A percentile compares a stretch with the other conserved stretches of the same genome.
Evolutionary conservation across 306 rosid genomes (phyloP).

Genomic region (Lathyrus tuberosus): DNA sequence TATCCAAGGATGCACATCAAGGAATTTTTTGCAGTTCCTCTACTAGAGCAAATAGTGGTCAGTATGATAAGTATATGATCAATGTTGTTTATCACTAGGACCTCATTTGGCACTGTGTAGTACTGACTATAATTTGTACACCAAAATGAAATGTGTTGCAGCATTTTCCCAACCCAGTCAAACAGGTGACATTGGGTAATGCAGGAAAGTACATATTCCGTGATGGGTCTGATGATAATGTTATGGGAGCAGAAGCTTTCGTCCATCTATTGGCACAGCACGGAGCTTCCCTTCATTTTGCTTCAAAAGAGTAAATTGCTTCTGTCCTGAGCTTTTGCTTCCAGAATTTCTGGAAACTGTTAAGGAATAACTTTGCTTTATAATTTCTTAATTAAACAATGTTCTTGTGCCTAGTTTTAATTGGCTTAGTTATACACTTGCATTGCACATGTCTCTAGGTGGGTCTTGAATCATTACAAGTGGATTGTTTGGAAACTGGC

Average conservation of each 20-base stretch:
- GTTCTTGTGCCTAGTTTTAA: conserved; percentile 13
- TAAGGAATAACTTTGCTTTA: conserved; percentile 24
- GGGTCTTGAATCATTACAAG: conserved; percentile 89
- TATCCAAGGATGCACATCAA: conserved; percentile 58
- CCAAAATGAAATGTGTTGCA: conserved; percentile 53
- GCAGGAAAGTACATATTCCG: conserved; percentile 63
- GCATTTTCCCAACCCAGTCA: conserved; percentile 43
- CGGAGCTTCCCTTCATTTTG: conserved; percentile 70
- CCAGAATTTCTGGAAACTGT: conserved; percentile 4
- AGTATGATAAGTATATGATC: conserved; percentile 35
- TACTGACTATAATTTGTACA: conserved; percentile 40
- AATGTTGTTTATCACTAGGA: conserved; percentile 30
- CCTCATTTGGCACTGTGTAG: conserved; percentile 23
- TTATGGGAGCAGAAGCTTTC: conserved; percentile 70
- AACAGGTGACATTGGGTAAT: conserved; percentile 57
- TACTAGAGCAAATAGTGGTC: conserved; percentile 52
- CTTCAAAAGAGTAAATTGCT: conserved; percentile 72
- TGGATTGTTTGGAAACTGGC: conserved; percentile 97
- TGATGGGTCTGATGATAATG: conserved; percentile 53
- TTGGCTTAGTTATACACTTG: conserved; percentile 32
- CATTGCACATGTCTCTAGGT: conserved; percentile 54
- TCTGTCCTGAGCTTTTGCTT: conserved; percentile 38
- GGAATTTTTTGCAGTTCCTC: conserved; percentile 61
- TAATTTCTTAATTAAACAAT: conserved; percentile 11
- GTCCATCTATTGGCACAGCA: conserved; percentile 57